These are phyloP conservation scores for Mollisiaceae sp. DNA, from an alignment of 2,329 filamentous ascomycete species.

Conservation along the genomic window DNA sequence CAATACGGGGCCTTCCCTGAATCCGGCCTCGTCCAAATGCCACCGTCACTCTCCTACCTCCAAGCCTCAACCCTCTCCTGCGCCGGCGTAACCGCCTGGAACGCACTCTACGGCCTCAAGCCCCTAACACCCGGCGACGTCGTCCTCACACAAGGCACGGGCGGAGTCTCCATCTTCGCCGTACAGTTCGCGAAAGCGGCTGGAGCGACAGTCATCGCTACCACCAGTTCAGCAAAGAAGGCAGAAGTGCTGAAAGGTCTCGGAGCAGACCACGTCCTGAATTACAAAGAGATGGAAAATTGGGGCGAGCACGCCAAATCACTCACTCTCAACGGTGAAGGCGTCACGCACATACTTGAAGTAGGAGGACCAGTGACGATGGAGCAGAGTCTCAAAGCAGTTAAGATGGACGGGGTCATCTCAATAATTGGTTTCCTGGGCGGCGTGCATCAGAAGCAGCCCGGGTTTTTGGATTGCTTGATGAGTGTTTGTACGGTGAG, in stretches of 20 bases:
- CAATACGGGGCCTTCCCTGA: conserved; percentile 55
- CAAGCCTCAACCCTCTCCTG: conserved; percentile 58
- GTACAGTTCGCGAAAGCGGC: conserved; percentile 49
- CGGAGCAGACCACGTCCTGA: conserved; percentile 51
- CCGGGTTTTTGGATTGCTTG: conserved; percentile 42
- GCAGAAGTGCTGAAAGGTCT: conserved; percentile 45
- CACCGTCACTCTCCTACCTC: conserved; percentile 51
- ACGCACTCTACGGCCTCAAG: conserved; percentile 58
- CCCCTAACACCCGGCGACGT: conserved; percentile 43
- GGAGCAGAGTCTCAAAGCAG: conserved; percentile 46
- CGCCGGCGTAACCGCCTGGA: conserved; percentile 62
- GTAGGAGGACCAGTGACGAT: conserved; percentile 49
- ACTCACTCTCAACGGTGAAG: conserved; percentile 44
- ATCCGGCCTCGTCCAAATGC: conserved; percentile 65
- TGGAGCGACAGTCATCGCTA: conserved; percentile 50
- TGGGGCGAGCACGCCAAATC: conserved; percentile 48
- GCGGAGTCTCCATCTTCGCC: conserved; percentile 48
- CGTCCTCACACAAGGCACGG: conserved; percentile 50
- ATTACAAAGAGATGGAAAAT: conserved; percentile 47
- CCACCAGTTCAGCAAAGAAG: conserved; percentile 47
- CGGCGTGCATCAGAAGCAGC: conserved; percentile 34
- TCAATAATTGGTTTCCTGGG: conserved; percentile 47
- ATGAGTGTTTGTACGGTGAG: conserved; percentile 49
- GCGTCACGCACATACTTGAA: conserved; percentile 52
- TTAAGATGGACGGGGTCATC: conserved; percentile 50